phyloP scores from a whole-genome alignment of 2,329 filamentous ascomycete species.

The Hymenoscyphus albidus region DNA sequence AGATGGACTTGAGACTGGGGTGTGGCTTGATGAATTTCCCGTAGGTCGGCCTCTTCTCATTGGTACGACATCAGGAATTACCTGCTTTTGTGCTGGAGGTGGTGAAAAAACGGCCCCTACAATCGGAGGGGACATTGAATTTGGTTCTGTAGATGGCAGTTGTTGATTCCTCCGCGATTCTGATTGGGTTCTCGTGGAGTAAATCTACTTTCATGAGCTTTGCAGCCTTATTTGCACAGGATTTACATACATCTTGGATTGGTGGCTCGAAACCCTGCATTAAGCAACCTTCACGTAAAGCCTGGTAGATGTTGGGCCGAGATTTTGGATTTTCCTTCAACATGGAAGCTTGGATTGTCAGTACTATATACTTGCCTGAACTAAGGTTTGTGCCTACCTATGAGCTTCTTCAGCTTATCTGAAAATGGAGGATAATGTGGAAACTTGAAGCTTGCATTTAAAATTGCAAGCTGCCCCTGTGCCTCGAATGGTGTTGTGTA shows the following conservation, averaged over 20 bases:
- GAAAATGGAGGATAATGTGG: constrained; percentile 87
- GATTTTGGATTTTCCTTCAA: constrained; percentile 71
- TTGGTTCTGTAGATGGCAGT: constrained; percentile 52
- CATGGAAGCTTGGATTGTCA: constrained; percentile 67
- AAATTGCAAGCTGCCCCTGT: constrained; percentile 91
- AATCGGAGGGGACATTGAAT: constrained; percentile 49
- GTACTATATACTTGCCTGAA: constrained; percentile 2
- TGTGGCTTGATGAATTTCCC: constrained; percentile 44
- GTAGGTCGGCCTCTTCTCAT: constrained; percentile 85
- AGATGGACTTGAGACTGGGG: constrained; percentile 59
- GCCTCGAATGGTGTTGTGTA: constrained; percentile 99
- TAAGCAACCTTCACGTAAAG: constrained; percentile 76
- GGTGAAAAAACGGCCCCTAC: constrained; percentile 80
- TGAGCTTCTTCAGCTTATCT: constrained; percentile 81
- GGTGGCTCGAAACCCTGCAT: constrained; percentile 87
- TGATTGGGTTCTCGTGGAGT: constrained; percentile 59
- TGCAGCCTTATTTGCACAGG: not conserved
- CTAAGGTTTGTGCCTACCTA: constrained; percentile 56
- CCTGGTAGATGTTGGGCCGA: constrained; percentile 91
- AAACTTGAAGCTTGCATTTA: constrained; percentile 93
- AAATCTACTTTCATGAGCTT: constrained; percentile 55
- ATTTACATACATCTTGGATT: constrained; percentile 75
- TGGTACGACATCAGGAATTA: constrained; percentile 83
- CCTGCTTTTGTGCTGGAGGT: constrained; percentile 64
- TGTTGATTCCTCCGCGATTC: constrained; percentile 59